Evolutionary conservation across 192 early-diverging fungal species (phyloP).

Genomic region (Coemansia sp.): DNA sequence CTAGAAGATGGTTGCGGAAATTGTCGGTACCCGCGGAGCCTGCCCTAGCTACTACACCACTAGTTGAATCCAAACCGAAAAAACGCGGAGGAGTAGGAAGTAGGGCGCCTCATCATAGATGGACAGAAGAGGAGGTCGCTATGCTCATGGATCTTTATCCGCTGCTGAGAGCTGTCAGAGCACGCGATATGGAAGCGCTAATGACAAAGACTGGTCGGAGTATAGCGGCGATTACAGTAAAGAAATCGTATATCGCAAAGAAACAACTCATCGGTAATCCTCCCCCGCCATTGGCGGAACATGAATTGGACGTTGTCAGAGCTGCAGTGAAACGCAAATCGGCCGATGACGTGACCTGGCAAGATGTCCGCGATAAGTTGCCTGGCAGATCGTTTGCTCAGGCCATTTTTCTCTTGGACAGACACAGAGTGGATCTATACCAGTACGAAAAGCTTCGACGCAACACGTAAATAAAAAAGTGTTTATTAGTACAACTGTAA

Average conservation of each 20-base stretch:
- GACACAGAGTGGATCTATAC: neutral
- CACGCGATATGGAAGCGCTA: neutral
- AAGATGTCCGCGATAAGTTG: slow-evolving; percentile 15
- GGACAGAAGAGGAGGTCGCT: neutral
- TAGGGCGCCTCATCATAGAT: neutral
- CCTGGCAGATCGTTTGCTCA: slow-evolving; percentile 2
- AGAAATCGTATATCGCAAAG: no score
- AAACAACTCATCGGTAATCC: neutral
- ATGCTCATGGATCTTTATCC: neutral
- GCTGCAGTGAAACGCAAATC: neutral
- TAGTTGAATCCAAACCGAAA: neutral
- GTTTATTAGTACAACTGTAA: no score
- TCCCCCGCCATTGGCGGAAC: neutral
- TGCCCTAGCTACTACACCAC: neutral
- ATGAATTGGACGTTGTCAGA: neutral
- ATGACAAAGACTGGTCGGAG: neutral
- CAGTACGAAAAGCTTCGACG: slow-evolving; percentile 3
- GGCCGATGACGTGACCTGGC: slow-evolving; percentile 6
- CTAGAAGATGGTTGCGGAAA: neutral
- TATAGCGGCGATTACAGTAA: neutral
- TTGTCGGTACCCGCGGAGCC: neutral
- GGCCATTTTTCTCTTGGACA: neutral
- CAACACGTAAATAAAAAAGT: no score
- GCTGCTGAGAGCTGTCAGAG: neutral
- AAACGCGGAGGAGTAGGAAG: neutral